Conservation (phyloP, 257 asterid species). For the Fraxinus cuspidata region DNA sequence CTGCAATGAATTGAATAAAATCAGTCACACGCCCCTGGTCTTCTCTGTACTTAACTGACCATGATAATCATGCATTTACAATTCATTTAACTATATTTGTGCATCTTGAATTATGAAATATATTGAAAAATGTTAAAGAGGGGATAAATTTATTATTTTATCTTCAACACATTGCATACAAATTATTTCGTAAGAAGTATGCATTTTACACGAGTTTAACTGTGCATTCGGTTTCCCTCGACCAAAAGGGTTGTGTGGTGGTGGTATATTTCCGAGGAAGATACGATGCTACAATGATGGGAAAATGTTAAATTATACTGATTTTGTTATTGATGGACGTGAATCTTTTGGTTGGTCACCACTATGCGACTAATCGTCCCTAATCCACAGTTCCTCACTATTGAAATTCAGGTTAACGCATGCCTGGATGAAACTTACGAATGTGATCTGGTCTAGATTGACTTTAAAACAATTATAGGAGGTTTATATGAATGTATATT, state of each 20-base stretch:
- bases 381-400: not conserved
- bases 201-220: too few species aligned
- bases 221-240: not conserved
- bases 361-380: not conserved
- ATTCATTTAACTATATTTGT: too few species aligned
- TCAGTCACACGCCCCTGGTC: not conserved
- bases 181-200: not conserved
- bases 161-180: not conserved
- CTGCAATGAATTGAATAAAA: slow-evolving; percentile 6
- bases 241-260: not conserved
- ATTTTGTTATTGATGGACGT: not conserved
- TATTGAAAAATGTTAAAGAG: not conserved
- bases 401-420: not conserved
- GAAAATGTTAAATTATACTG: not conserved
- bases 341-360: not conserved
- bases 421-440: not conserved
- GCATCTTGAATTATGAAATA: not conserved
- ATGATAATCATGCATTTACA: not conserved
- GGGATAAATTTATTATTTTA: not conserved
- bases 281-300: not conserved
- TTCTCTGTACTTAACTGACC: not conserved
- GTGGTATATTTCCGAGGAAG: not conserved
- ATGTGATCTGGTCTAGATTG: not conserved
- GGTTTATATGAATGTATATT: too few species aligned
- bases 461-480: too few species aligned